These are phyloP conservation scores for Fusarium longipes DNA, from an alignment of 2,329 filamentous ascomycete genomes.

Conservation along the genomic window DNA sequence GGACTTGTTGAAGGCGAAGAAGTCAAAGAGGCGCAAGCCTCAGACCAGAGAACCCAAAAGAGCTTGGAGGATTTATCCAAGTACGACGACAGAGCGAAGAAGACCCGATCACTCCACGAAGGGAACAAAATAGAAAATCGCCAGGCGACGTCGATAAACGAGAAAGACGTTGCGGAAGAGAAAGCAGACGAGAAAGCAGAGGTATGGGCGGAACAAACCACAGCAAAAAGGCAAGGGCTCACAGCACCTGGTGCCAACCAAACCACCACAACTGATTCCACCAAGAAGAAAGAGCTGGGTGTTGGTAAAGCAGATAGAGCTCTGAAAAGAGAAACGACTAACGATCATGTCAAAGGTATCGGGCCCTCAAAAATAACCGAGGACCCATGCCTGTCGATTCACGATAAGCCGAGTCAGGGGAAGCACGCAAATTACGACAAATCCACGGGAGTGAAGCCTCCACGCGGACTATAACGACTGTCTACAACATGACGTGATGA, in stretches of 20 bases:
- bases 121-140: conserved; percentile 11
- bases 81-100: conserved; percentile 11
- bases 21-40: conserved; percentile 19
- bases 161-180: conserved; percentile 7
- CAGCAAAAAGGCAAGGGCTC: conserved; percentile 38
- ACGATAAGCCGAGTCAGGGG: conserved; percentile 33
- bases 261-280: conserved; percentile 24
- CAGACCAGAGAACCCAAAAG: conserved; percentile 7
- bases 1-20: conserved; percentile 11
- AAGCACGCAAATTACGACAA: conserved; percentile 39
- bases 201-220: conserved; percentile 18
- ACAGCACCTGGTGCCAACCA: conserved; percentile 43
- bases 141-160: conserved; percentile 1
- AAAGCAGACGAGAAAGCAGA: conserved; percentile 15
- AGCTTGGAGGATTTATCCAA: conserved; percentile 3
- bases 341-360: not conserved
- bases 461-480: conserved; percentile 27
- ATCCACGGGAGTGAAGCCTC: conserved; percentile 18
- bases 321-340: not conserved
- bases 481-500: conserved; percentile 27
- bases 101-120: conserved; percentile 5
- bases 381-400: conserved; percentile 26
- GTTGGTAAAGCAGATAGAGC: not conserved
- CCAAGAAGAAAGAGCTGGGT: conserved; percentile 6
- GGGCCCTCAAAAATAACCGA: conserved; percentile 20